Evolutionary conservation across 345 rosid species (phyloP).

Genomic region (Eucalyptus grandis): DNA sequence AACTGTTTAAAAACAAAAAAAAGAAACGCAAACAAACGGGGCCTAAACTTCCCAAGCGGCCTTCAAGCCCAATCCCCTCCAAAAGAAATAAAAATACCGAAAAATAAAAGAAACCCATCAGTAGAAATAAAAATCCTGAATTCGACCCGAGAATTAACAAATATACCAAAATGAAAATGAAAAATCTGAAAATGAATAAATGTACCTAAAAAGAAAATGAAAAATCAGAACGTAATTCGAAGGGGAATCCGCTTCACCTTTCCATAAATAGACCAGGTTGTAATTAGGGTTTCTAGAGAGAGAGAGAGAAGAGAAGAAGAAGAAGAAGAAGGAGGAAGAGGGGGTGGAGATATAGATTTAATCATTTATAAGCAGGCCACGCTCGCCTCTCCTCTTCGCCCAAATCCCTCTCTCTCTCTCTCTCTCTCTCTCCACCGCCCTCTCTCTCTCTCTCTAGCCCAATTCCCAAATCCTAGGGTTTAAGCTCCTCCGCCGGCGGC

Average conservation of each 20-base stretch:
- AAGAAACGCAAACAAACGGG: no score
- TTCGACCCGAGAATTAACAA: neutral
- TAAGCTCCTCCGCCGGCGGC: neutral
- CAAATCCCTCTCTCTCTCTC: neutral
- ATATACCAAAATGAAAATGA: neutral
- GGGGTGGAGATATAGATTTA: neutral
- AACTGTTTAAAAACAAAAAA: no score
- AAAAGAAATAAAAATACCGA: neutral
- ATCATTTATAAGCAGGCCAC: neutral
- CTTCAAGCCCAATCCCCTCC: neutral
- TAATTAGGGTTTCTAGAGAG: neutral
- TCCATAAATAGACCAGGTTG: neutral
- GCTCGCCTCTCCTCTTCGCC: neutral
- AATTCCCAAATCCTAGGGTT: conserved; percentile 37
- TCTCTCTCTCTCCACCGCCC: neutral
- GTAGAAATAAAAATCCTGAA: neutral
- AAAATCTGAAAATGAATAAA: neutral
- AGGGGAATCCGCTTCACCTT: neutral
- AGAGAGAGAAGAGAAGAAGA: neutral
- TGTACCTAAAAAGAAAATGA: neutral
- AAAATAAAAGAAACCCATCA: neutral
- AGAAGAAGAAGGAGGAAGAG: neutral
- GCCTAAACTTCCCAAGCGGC: neutral
- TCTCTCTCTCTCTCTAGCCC: neutral
- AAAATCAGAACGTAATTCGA: neutral